A percentile compares a stretch with the other conserved stretches of the same genome.
Evolutionary conservation across 2,329 filamentous ascomycete genomes (phyloP).

Genomic region (Emmonsia crescens): DNA sequence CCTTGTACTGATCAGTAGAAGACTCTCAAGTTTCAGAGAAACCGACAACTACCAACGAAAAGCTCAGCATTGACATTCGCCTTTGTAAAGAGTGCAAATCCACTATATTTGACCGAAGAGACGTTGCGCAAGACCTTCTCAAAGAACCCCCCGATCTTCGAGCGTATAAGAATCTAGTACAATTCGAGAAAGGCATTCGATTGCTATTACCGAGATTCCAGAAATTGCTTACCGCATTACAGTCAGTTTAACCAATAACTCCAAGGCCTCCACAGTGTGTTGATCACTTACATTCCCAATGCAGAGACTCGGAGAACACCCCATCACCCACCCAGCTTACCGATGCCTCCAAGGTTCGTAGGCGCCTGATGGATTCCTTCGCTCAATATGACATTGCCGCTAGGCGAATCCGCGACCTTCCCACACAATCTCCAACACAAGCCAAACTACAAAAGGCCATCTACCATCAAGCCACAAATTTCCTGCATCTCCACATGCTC

Average conservation of each 20-base stretch:
- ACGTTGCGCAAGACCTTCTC: slow-evolving; percentile 61
- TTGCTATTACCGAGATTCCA: slow-evolving; percentile 77
- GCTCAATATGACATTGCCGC: slow-evolving; percentile 77
- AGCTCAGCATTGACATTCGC: slow-evolving; percentile 66
- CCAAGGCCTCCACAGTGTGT: neutral
- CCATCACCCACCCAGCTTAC: slow-evolving; percentile 61
- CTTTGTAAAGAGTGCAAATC: slow-evolving; percentile 85
- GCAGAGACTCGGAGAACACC: slow-evolving; percentile 51
- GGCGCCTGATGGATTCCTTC: slow-evolving; percentile 78
- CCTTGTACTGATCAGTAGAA: neutral
- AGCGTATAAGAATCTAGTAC: slow-evolving; percentile 69
- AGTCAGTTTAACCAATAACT: slow-evolving; percentile 34
- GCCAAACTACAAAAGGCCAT: slow-evolving; percentile 67
- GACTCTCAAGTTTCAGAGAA: slow-evolving; percentile 15
- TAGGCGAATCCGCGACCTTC: slow-evolving; percentile 67
- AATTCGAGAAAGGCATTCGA: slow-evolving; percentile 80
- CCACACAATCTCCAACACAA: slow-evolving; percentile 61
- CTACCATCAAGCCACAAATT: slow-evolving; percentile 69
- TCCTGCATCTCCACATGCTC: slow-evolving; percentile 83
- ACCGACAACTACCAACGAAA: slow-evolving; percentile 28
- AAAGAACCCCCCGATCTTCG: slow-evolving; percentile 63
- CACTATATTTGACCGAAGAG: slow-evolving; percentile 60
- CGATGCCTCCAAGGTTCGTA: slow-evolving; percentile 82
- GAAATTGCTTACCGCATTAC: slow-evolving; percentile 59
- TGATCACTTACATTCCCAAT: slow-evolving; percentile 8